Evolutionary conservation across 2,329 filamentous ascomycete species (phyloP), one percentile per base, ranked within the genome.

Genomic region (Neofusicoccum kwambonambiense): DNA sequence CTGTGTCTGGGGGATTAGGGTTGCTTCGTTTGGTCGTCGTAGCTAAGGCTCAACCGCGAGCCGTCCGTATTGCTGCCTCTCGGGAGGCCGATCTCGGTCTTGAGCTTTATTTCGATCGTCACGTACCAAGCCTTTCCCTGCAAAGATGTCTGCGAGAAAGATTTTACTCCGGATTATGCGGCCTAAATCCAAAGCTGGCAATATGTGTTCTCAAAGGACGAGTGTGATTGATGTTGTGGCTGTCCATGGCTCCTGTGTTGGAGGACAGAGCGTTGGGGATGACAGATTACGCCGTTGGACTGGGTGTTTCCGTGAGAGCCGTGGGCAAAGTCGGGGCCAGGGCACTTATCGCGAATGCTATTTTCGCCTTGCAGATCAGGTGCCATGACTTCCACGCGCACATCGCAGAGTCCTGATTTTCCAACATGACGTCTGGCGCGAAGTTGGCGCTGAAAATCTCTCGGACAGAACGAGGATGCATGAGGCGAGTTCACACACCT

Each of bases 21-120:
- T 3, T 17, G 22, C 37, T 41, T 45, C 15, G 22, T 47, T 47
- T 47, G 42, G 11, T 13, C 17, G 11, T 60, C n/a, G 27, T 9
- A 11, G 27, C 41, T 22, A 35, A 35, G 41, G 11, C 7, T 60
- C 17, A n/a, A 22, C 27, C 19, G 56, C 39, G 39, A 44, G 52
- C 52, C 39, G 27, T 57, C 37, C n/a, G 31, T n/a, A 6, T 34
- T 52, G 19, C 41, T 60, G 56, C 22, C 42, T 60, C 56, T 35
- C 42, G 41, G 41, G 27, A 60, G 12, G 56, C 17, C 17, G 31
- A 60, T 60, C 56, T 47, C 15, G 31, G 42, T 27, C 22, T 49
- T 11, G n/a, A 60, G 31, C 56, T 22, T 58, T 60, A 60, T 60
- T 60, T 60, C 31, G 56, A 47, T 60, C 56, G 44, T n/a, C 56